Evolutionary conservation across 116 monocot species (phyloP), one percentile per base, ranked within the genome.

Genomic region (Phalaenopsis hybrid): DNA sequence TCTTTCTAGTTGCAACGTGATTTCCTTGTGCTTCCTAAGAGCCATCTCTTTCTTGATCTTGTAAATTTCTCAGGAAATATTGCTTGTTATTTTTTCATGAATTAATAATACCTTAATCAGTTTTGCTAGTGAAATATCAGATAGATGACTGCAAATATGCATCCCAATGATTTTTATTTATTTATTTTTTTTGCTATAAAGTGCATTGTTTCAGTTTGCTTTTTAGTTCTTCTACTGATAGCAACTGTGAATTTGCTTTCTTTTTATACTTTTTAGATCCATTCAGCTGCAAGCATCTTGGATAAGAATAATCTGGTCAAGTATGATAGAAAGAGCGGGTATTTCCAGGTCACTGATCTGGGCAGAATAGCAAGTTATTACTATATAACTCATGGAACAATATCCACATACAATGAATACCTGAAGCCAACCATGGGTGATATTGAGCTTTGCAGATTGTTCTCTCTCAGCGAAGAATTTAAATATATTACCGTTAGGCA

Each of bases 381-480:
- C 79, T 95, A 98, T 83, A 95, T 98, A 75, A 95, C 95, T 74
- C 95, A 98, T 88, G 95, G 95, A 51, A 92, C 98, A 58, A 95
- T 98, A 75, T 87, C 95, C 4, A 93, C 95, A 4, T 98, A 94
- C 80, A 93, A 97, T 81, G 94, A 98, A 76, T 93, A 98, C 84
- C 81, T 98, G 44, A 95, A 98, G 84, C 95, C 98, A 57, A 98
- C 98, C 76, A 98, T 91, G 92, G 91, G 94, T 70, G 94, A 97
- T 74, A 97, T 97, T 82, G 97, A 97, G 79, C 93, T 97, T 33
- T 97, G 93, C 72, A 87, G 97, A 52, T 78, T 97, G 34, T 97
- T 97, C 74, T 94, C 97, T 37, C 89, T 97, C 7, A 97, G 97
- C 85, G 98, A 98, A 86, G 98, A 98, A 86, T 98, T 98, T 80